Evolutionary conservation across 441 rosid species (phyloP), one percentile per base, ranked within the genome.

Genomic region (Daphne laureola): DNA sequence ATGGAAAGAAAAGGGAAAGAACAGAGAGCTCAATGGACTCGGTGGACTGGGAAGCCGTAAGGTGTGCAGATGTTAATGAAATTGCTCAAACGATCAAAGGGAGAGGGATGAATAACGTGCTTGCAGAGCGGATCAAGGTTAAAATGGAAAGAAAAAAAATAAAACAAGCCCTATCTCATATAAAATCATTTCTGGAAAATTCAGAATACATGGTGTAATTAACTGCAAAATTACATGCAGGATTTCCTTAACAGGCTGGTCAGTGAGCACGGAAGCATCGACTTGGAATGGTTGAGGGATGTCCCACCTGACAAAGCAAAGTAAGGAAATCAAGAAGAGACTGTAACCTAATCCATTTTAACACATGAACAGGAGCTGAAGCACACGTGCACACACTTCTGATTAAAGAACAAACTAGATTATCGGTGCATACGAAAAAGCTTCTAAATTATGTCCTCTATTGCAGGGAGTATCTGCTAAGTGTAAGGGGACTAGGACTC

Each of bases 201-300:
- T 27, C 11, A 42, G 57, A 54, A 49, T 41, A 63, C 36, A 17
- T 51, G 64, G n/a, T 71, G 50, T 62, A 26, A 50, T 43, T 63
- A 65, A 75, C 43, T 56, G 55, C 54, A 36, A 59, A 58, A 61
- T 63, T 53, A 14, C 59, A 17, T 63, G 72, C 78, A 85, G 89
- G 87, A 62, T 59, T 85, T 85, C 68, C 93, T 85, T 46, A 65
- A 82, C 55, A 71, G 93, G 31, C 56, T 85, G 48, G 67, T 70
- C 31, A 70, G 48, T 36, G 85, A 85, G 38, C 93, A 82, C 47
- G 83, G 73, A 61, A 75, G 83, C 65, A 43, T 76, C 14, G 79
- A 85, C 64, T 77, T 85, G 16, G 93, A 85, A 77, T 82, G 93
- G 93, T 64, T 85, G 66, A 85, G 89, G 65, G 89, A 82, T 23